Conservation (phyloP, 106 monocot genomes). For the Dioscorea dumetorum region DNA sequence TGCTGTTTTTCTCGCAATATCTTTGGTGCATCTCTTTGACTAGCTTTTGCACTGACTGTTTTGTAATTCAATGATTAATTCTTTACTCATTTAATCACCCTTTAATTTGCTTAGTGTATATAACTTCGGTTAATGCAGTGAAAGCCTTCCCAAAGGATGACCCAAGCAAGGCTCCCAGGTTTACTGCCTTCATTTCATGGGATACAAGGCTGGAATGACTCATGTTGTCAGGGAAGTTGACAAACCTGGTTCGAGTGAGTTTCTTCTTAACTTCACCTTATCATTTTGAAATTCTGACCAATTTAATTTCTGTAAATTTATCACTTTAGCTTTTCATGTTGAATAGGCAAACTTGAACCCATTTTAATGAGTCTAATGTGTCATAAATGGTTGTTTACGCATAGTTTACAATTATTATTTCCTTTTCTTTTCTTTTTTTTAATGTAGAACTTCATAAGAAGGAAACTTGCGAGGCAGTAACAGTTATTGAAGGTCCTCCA, state of each 20-base stretch:
- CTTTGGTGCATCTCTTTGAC: too few species aligned
- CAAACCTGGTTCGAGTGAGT: slow-evolving; percentile 83
- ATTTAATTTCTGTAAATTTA: not conserved
- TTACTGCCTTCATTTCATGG: slow-evolving; percentile 78
- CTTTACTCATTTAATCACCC: too few species aligned
- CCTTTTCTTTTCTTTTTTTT: not conserved
- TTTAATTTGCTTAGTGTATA: too few species aligned
- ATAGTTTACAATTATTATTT: too few species aligned
- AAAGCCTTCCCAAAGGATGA: slow-evolving; percentile 89
- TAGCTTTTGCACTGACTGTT: too few species aligned
- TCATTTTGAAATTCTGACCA: not conserved
- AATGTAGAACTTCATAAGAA: slow-evolving; percentile 50
- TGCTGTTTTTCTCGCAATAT: too few species aligned
- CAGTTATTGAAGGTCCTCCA: slow-evolving; percentile 43
- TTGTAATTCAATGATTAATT: too few species aligned
- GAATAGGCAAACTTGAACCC: not conserved
- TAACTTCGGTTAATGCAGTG: slow-evolving; percentile 29
- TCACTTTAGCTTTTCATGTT: not conserved
- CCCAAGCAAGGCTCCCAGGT: slow-evolving; percentile 35
- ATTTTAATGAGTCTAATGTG: not conserved
- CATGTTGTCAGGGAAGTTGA: slow-evolving; percentile 88
- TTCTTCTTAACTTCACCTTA: not conserved
- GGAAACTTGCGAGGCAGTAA: slow-evolving; percentile 54
- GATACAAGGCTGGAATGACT: slow-evolving; percentile 93
- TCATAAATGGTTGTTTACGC: not conserved